phyloP scores from a whole-genome alignment of 2,329 filamentous ascomycete species.

The Lachnum nothofagi region DNA sequence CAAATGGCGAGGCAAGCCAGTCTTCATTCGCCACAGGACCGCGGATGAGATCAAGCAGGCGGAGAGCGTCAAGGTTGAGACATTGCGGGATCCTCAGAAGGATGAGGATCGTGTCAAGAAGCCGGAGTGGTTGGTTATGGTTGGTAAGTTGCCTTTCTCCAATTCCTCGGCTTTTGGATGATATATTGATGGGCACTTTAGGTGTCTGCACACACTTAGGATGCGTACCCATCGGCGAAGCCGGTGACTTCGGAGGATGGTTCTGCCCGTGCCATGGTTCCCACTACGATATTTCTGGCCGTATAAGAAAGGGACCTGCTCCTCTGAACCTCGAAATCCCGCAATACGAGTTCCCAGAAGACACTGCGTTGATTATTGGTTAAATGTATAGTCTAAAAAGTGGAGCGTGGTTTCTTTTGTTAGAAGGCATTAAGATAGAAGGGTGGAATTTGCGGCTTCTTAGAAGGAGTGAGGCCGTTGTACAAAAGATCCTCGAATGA shows the following conservation, averaged over 20 bases:
- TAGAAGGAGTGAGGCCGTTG: slow-evolving; percentile 33
- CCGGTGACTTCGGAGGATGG: slow-evolving; percentile 97
- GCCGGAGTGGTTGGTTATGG: slow-evolving; percentile 97
- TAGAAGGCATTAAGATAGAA: slow-evolving; percentile 37
- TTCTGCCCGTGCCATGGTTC: slow-evolving; percentile 99
- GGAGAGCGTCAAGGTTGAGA: slow-evolving; percentile 76
- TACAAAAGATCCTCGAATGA: slow-evolving; percentile 31
- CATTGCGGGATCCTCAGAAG: slow-evolving; percentile 83
- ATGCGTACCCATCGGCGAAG: slow-evolving; percentile 98
- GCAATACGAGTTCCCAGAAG: slow-evolving; percentile 85
- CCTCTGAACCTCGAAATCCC: slow-evolving; percentile 97
- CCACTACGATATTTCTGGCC: slow-evolving; percentile 99
- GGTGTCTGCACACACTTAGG: slow-evolving; percentile 98
- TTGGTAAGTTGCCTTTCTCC: slow-evolving; percentile 55
- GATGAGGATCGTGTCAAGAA: slow-evolving; percentile 94
- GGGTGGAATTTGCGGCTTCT: slow-evolving; percentile 40
- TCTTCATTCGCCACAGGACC: slow-evolving; percentile 99
- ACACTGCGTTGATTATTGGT: slow-evolving; percentile 86
- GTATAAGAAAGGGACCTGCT: slow-evolving; percentile 94
- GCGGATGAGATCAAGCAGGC: slow-evolving; percentile 89
- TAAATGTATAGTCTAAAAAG: slow-evolving; percentile 42
- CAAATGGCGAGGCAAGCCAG: slow-evolving; percentile 99
- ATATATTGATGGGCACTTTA: slow-evolving; percentile 33
- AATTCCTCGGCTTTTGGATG: slow-evolving; percentile 20
- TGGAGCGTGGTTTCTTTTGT: slow-evolving; percentile 32